Evolutionary conservation across 2,329 filamentous ascomycete species (phyloP).

Genomic region (Fusarium liriodendri): DNA sequence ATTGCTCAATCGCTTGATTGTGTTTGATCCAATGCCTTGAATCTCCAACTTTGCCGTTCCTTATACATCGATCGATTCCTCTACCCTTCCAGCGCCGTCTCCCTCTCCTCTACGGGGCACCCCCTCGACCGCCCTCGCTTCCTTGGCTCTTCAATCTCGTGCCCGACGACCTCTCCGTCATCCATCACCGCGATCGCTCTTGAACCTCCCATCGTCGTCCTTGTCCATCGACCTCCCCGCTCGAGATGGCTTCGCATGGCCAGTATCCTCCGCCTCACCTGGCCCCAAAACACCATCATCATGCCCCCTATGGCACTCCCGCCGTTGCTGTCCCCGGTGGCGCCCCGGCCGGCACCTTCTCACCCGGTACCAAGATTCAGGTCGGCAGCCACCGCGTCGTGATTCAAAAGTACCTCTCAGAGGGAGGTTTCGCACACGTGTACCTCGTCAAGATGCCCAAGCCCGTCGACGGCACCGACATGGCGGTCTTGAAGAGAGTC

Average conservation of each 20-base stretch:
- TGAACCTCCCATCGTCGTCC: slow-evolving; percentile 10
- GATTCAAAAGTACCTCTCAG: slow-evolving; percentile 97
- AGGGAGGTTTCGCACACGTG: slow-evolving; percentile 98
- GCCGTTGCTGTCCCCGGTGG: slow-evolving; percentile 52
- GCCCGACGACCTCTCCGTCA: slow-evolving; percentile 32
- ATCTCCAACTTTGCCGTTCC: slow-evolving; percentile 34
- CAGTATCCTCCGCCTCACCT: slow-evolving; percentile 47
- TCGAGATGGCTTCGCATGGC: slow-evolving; percentile 52
- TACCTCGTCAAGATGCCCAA: slow-evolving; percentile 91
- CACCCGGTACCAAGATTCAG: slow-evolving; percentile 95
- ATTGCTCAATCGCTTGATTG: slow-evolving; percentile 34
- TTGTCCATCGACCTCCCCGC: background rate
- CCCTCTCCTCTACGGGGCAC: slow-evolving; percentile 1
- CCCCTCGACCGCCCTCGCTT: slow-evolving; percentile 34
- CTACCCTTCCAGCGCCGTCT: slow-evolving; percentile 6
- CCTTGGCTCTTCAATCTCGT: slow-evolving; percentile 31
- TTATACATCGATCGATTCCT: slow-evolving; percentile 26
- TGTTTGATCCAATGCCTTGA: slow-evolving; percentile 42
- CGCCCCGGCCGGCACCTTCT: slow-evolving; percentile 85
- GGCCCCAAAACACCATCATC: slow-evolving; percentile 51
- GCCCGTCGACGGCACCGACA: slow-evolving; percentile 80
- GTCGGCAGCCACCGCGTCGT: slow-evolving; percentile 92
- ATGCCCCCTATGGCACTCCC: slow-evolving; percentile 58
- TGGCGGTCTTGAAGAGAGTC: slow-evolving; percentile 91
- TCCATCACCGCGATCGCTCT: slow-evolving; percentile 28